A percentile compares a stretch with the other conserved stretches of the same genome.
These are phyloP conservation scores for Calocera cornea DNA, from an alignment of 768 basidiomycete genomes.

Conservation along the genomic window DNA sequence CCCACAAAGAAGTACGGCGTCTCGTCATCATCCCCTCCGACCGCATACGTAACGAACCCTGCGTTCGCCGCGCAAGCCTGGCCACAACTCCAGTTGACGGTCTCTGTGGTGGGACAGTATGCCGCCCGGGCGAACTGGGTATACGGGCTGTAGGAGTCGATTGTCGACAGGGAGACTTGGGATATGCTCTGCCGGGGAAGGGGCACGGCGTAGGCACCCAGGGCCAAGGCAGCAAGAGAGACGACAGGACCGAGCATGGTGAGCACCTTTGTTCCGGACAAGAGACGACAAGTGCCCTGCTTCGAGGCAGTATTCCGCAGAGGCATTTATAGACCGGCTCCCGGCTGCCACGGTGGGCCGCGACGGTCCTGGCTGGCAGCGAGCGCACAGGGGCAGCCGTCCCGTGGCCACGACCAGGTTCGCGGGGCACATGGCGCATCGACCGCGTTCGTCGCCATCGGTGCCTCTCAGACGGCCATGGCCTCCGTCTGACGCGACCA, in stretches of 20 bases:
- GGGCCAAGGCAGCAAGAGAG: not conserved
- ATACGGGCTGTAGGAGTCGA: conserved; percentile 34
- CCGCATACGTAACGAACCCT: conserved; percentile 34
- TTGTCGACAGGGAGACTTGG: conserved; percentile 6
- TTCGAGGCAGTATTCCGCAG: too few species aligned
- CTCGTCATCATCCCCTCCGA: conserved; percentile 34
- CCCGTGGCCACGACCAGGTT: not conserved
- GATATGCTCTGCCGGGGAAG: not conserved
- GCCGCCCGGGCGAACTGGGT: conserved; percentile 43
- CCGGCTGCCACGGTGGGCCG: too few species aligned
- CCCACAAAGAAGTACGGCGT: conserved; percentile 44
- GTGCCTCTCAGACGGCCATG: not conserved
- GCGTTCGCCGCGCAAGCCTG: conserved; percentile 33
- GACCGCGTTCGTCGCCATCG: not conserved
- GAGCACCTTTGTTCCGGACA: not conserved
- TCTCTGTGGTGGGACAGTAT: conserved; percentile 33
- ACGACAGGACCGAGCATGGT: not conserved
- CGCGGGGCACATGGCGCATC: not conserved
- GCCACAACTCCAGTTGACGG: conserved; percentile 35
- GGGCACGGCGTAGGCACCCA: not conserved
- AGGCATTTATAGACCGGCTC: too few species aligned
- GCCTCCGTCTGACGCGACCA: not conserved
- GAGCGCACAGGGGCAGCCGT: not conserved
- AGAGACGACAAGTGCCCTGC: too few species aligned
- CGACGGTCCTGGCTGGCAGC: not conserved